Conservation (phyloP, 257 asterid species). For the Penstemon barbatus region DNA sequence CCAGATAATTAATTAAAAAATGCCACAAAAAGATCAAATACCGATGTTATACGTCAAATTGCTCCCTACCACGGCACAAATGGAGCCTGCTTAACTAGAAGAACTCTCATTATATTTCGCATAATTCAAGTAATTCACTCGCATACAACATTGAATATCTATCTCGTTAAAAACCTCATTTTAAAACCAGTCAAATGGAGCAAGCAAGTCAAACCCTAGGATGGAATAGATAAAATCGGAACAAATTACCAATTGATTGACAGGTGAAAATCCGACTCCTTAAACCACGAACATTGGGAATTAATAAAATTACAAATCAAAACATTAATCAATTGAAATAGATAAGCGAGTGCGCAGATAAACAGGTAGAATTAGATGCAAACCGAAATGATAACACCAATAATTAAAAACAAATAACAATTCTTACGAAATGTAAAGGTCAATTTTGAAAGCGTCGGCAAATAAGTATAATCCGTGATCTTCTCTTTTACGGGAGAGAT, state of each 20-base stretch:
- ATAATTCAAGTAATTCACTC: background rate
- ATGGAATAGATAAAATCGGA: too few species aligned
- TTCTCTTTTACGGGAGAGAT: slow-evolving; percentile 2
- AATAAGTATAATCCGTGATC: slow-evolving; percentile 24
- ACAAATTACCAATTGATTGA: background rate
- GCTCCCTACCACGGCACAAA: background rate
- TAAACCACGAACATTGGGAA: background rate
- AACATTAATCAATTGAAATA: slow-evolving; percentile 18
- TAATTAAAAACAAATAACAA: background rate
- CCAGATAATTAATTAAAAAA: slow-evolving; percentile 4
- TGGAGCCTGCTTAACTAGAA: too few species aligned
- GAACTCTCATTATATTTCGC: too few species aligned
- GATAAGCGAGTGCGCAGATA: background rate
- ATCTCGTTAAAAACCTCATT: slow-evolving; percentile 10
- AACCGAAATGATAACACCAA: too few species aligned
- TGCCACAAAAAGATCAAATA: background rate
- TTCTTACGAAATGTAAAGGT: slow-evolving; percentile 28
- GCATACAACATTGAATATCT: background rate
- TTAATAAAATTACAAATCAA: slow-evolving; percentile 1
- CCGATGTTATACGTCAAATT: background rate
- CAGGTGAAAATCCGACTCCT: background rate
- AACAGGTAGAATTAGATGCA: background rate
- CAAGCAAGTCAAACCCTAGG: slow-evolving; percentile 43
- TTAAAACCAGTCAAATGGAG: slow-evolving; percentile 17
- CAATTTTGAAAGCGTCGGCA: too few species aligned